A percentile compares a stretch with the other conserved stretches of the same genome.
phyloP scores from a whole-genome alignment of 805 yeast genomes.

The Metschnikowia chrysomelidarum region DNA sequence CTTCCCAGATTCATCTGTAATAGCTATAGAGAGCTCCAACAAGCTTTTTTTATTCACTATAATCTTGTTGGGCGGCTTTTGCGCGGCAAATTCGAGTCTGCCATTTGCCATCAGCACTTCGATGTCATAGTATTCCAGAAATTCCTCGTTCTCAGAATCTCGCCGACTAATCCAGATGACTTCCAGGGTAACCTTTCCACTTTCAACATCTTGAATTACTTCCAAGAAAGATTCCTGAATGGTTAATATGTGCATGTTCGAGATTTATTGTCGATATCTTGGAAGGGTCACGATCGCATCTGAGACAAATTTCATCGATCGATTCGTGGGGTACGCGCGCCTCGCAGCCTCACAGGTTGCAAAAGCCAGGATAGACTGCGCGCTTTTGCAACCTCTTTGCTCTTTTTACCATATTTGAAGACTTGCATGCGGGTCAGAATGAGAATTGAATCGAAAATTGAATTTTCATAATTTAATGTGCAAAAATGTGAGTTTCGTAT shows the following conservation, averaged over 20 bases:
- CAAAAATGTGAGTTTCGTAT: no score
- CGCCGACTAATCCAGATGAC: slow-evolving; percentile 46
- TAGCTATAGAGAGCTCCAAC: slow-evolving; percentile 2
- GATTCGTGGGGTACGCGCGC: no score
- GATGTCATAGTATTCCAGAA: slow-evolving; percentile 8
- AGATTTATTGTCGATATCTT: no score
- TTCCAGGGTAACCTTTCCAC: slow-evolving; percentile 24
- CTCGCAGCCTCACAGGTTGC: no score
- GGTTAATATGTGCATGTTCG: slow-evolving; percentile 26
- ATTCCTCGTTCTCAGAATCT: slow-evolving; percentile 18
- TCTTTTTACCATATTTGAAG: no score
- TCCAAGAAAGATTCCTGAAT: slow-evolving; percentile 48
- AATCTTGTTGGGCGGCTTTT: neutral
- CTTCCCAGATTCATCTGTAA: slow-evolving; percentile 3
- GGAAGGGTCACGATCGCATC: no score
- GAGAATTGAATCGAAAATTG: no score
- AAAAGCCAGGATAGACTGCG: no score
- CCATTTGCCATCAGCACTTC: slow-evolving; percentile 4
- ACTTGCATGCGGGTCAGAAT: no score
- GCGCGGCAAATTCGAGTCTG: slow-evolving; percentile 3
- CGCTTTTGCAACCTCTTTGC: no score
- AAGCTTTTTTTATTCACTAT: neutral
- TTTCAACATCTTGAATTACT: slow-evolving; percentile 37
- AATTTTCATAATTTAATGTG: no score
- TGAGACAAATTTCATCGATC: no score